Base-by-base conservation (phyloP, 345 rosid genomes). In the Dipteronia sinensis region DNA sequence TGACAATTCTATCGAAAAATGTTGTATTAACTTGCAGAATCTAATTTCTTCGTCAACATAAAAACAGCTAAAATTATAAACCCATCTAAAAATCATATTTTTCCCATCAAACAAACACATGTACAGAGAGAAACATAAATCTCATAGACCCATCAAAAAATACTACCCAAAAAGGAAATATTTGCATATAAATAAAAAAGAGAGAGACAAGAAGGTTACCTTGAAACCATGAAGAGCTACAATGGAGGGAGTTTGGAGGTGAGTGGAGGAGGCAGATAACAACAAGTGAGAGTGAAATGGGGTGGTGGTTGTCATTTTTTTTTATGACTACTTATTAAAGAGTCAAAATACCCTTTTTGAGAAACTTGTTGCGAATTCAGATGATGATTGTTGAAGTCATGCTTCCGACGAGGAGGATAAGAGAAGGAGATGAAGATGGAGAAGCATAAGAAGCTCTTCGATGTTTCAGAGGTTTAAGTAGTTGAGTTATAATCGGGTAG, bases 241-340 rank as follows among this genome's bases (percentile, higher is more conserved):
- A 9, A 69, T 66, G 15, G 83, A 65, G 46, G 79, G 70, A 34
- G 71, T 55, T 70, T 67, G 83, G 38, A 59, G 76, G 47, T 72
- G 77, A 75, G 55, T 65, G 20, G 84, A 74, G n/a, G 84, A 74
- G 53, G 85, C 65, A 75, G 72, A 78, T 65, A 80, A 47, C 75
- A 77, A 74, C 75, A 77, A 74, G 64, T 40, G 76, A 34, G 80
- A 76, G 22, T 73, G 44, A 75, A 20, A 70, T 27, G 77, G 56
- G 44, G 79, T 61, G 16, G 76, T 69, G 23, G 82, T 47, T 7
- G 85, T 61, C 88, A 87, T 83, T 70, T 70, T 70, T 70, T 72
- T 6, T 59, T 46, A n/a, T 19, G 0, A 59, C 11, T 1, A n/a
- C 2, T 9, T n/a, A 59, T 59, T 2, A 15, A 20, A 22, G 22